Percentiles rank a stretch among this genome's conserved stretches.
Evolutionary conservation across 2,329 filamentous ascomycete species (phyloP).

Genomic region (Neopestalotiopsis sp.): DNA sequence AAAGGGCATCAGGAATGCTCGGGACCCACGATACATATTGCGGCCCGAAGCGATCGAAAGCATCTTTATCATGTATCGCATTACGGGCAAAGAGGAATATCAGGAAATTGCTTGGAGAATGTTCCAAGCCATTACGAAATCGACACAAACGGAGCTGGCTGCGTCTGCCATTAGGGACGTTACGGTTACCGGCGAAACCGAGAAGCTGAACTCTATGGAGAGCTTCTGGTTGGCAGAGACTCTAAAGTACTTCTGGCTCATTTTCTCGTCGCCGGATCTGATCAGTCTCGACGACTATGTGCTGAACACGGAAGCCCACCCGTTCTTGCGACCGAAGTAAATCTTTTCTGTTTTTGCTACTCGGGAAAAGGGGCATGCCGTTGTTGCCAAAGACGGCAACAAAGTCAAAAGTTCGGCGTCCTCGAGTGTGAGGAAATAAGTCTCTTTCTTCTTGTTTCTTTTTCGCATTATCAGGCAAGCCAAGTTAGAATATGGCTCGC

Average conservation of each 20-base stretch:
- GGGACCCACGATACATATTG: conserved; percentile 55
- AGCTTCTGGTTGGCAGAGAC: conserved; percentile 78
- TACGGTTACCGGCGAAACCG: conserved; percentile 52
- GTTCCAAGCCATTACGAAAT: conserved; percentile 51
- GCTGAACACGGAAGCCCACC: conserved; percentile 59
- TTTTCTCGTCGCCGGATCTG: conserved; percentile 69
- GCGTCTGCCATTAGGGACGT: conserved; percentile 55
- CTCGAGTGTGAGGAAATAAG: background rate
- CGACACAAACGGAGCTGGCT: conserved; percentile 50
- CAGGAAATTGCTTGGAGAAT: conserved; percentile 59
- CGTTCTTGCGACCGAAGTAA: conserved; percentile 31
- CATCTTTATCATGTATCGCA: conserved; percentile 58
- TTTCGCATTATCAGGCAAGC: background rate
- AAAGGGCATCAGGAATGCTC: conserved; percentile 67
- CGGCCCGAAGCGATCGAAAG: conserved; percentile 57
- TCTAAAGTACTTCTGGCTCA: conserved; percentile 75
- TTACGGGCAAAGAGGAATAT: conserved; percentile 51
- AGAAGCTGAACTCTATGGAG: conserved; percentile 44
- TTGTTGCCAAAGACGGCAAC: background rate
- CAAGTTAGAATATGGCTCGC: background rate
- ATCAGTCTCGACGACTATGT: conserved; percentile 73
- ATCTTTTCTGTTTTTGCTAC: background rate
- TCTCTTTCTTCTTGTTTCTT: background rate
- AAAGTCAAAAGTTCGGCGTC: background rate
- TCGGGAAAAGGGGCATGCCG: background rate